Evolutionary conservation across 169 alveolate species (phyloP), one percentile per base, ranked within the genome.

Genomic region (Ichthyophthirius multifiliis): DNA sequence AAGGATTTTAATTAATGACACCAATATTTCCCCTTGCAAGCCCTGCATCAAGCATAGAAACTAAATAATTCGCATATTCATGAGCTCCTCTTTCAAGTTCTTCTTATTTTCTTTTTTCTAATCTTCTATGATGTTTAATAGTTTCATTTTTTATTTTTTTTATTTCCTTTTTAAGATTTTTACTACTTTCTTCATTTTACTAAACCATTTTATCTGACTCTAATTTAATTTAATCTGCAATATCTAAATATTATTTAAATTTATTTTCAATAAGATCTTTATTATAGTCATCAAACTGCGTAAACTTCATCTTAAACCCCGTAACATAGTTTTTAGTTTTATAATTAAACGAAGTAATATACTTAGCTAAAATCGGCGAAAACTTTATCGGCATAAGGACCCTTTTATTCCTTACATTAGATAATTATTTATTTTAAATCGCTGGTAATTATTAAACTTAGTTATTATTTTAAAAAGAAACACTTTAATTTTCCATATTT

Each of bases 51-150:
- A 81, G 55, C 86, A 81, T 81, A 5, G 86, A 81, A 20, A 81
- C 86, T 34, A 81, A 73, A 43, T 81, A 81, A 48, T 81, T 81
- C 0, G 86, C 86, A 81, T 81, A 81, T 81, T 81, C 86, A 47
- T 81, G 86, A 7, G 82, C 80, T n/a, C 86, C 86, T 45, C 86
- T 67, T 41, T 81, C 86, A n/a, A 81, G 63, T 71, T 81, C 86
- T 48, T 81, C 86, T 47, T 65, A 76, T 32, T 81, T 81, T 81
- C 86, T 81, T 63, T 81, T 81, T 34, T 81, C 86, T 16, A 81
- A 35, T 47, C 86, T 74, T 39, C 65, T 81, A 27, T 81, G 86
- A 41, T 81, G 86, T 43, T 81, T 71, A 0, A 81, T 76, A 13
- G 86, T 81, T 62, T 81, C 86, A n/a, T 81, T 31, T 63, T 81